Evolutionary conservation across 768 basidiomycete species (phyloP).

Genomic region (Coprinopsis strossmayeri): DNA sequence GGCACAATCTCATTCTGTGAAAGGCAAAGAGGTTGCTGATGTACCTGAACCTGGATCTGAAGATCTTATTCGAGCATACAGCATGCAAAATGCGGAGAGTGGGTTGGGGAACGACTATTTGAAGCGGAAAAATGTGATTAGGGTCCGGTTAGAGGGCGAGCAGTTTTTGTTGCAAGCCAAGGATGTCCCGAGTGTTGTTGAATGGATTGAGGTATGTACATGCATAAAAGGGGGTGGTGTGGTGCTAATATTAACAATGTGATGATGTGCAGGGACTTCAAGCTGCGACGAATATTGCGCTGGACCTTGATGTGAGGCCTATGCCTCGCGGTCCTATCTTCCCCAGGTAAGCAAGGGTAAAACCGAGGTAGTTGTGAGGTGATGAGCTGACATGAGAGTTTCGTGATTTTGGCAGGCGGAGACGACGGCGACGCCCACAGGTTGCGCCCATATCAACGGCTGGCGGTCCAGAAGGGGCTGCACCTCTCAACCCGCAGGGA

Average conservation of each 20-base stretch:
- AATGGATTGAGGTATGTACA: slow-evolving; percentile 85
- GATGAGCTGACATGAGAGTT: slow-evolving; percentile 15
- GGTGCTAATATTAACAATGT: slow-evolving; percentile 2
- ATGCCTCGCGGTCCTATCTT: slow-evolving; percentile 91
- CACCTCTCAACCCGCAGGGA: neutral
- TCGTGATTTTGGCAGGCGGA: slow-evolving; percentile 14
- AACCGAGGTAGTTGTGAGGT: slow-evolving; percentile 12
- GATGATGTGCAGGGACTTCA: slow-evolving; percentile 61
- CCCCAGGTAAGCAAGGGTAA: slow-evolving; percentile 49
- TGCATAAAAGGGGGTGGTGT: slow-evolving; percentile 8
- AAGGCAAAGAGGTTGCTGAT: slow-evolving; percentile 15
- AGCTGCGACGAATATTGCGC: slow-evolving; percentile 83
- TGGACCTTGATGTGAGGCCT: slow-evolving; percentile 85
- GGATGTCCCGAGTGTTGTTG: slow-evolving; percentile 78
- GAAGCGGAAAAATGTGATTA: slow-evolving; percentile 91
- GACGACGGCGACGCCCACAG: slow-evolving; percentile 24
- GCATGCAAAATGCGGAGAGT: slow-evolving; percentile 86
- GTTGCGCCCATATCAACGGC: slow-evolving; percentile 5
- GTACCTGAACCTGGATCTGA: slow-evolving; percentile 36
- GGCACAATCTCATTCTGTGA: neutral
- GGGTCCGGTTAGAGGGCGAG: slow-evolving; percentile 88
- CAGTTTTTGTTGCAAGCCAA: slow-evolving; percentile 92
- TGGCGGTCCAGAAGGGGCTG: neutral
- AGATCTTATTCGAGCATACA: slow-evolving; percentile 65
- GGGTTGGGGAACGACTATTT: slow-evolving; percentile 92